Evolutionary conservation across 1,139 yeast species (phyloP), one percentile per base, ranked within the genome.

Genomic region (Kodamaea arcana): DNA sequence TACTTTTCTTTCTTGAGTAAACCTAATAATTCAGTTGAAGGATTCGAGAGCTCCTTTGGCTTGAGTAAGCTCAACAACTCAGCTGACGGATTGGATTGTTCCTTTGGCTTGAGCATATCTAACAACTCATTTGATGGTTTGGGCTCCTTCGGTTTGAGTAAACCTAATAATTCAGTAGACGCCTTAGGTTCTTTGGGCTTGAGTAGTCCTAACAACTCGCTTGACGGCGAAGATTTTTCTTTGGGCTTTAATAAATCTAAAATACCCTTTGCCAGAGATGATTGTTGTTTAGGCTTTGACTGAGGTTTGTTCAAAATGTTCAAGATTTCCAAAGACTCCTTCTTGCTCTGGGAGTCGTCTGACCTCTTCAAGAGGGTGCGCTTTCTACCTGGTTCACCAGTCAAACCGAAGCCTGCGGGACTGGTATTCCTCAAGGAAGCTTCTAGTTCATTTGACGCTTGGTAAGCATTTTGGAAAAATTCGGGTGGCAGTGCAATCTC

Each of bases 301-400:
- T 29, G 33, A 2, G 61, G 55, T 33, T 56, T 56, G 24, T 66
- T 75, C 43, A 78, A 59, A 21, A 78, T 63, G 8, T 75, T 70
- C 40, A 78, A 60, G 12, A 78, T 50, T 39, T 77, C 81, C 42
- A 24, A 24, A 13, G 39, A 32, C 27, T 39, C 38, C 30, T 35
- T 38, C 17, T 26, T 37, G 28, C 31, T 31, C 11, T 13, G 28
- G 18, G 39, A 32, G 12, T 41, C 35, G 23, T 48, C 50, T 2
- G 60, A 47, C 36, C 65, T 46, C 37, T 58, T 63, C 42, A 65
- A 54, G 20, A 65, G 47, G 15, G 60, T 62, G 22, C 62, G 42
- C 39, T 61, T 62, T 42, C 58, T 58, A 1, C 59, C 57, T 5
- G 54, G 46, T 4, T 45, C 48, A 29, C 27, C 28, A n/a, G 39